Evolutionary conservation across 768 basidiomycete species (phyloP), one percentile per base, ranked within the genome.

Genomic region (Botryobasidium botryosum): DNA sequence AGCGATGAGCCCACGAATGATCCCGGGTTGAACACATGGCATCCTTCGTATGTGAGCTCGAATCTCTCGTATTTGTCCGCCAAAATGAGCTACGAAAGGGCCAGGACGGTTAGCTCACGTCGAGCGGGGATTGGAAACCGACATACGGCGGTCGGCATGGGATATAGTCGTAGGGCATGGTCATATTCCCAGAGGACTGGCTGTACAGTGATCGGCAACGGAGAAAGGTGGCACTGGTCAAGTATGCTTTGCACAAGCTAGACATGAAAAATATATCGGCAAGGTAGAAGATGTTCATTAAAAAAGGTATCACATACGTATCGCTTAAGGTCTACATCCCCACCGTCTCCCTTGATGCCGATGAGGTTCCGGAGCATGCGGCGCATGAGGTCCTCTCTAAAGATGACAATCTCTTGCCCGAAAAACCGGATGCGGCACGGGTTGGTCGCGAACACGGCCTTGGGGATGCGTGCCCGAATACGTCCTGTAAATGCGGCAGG

Each of bases 11-110:
- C 76, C 12, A 88, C 68, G 57, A 97, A 96, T 40, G 80, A 77
- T 17, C 94, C 91, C 0, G 94, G 94, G 59, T 99, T 99, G 69
- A 97, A 90, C 23, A 97, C 94, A 61, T 97, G 94, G 55, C 94
- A 97, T 8, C 88, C 88, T 47, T 91, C 90, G 59, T 99, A 99
- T 1, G 91, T 97, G 51, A 94, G 68, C 55, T 94, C 87, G 59
- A 87, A 99, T 38, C 82, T 75, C 58, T 94, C 91, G 56, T 96
- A 94, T 61, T 81, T 90, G 63, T 99, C 94, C 1, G 94, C 94
- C 10, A 99, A 72, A 26, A 97, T 69, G 17, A 96, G 68, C 90
- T 94, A 50, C 15, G 23, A 32, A 26, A 44, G 17, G n/a, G n/a
- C n/a, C n/a, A n/a, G n/a, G n/a, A n/a, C n/a, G n/a, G n/a, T n/a